phyloP scores from a whole-genome alignment of 148 eudicot species.

The Nepenthes mirabilis region DNA sequence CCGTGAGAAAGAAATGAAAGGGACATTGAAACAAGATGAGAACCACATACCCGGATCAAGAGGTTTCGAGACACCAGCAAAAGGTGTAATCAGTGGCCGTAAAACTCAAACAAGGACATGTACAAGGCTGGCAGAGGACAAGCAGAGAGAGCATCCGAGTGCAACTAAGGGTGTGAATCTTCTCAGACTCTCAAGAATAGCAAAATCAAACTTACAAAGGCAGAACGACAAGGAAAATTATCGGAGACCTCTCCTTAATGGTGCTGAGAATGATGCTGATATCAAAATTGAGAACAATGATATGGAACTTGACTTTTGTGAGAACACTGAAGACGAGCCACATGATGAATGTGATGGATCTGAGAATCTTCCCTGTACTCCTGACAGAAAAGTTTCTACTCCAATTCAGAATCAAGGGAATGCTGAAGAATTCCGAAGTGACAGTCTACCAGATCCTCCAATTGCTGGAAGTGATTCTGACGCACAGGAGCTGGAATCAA shows the following conservation, averaged over 20 bases:
- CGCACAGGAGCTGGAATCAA: conserved; percentile 36
- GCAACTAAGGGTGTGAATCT: conserved; percentile 59
- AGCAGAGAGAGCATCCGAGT: conserved; percentile 35
- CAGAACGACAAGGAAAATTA: conserved; percentile 97
- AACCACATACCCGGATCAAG: conserved; percentile 29
- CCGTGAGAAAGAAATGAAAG: conserved; percentile 48
- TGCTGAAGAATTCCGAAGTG: conserved; percentile 22
- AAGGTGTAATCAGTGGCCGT: conserved; percentile 50
- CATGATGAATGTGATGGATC: conserved; percentile 69
- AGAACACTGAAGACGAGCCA: conserved; percentile 70
- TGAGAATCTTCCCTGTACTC: conserved; percentile 25
- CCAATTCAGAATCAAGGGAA: conserved; percentile 25
- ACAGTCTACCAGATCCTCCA: conserved; percentile 24
- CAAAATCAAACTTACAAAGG: conserved; percentile 74
- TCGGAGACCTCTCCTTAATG: conserved; percentile 74
- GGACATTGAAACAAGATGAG: conserved; percentile 45
- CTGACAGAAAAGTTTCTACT: conserved; percentile 35
- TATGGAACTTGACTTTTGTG: conserved; percentile 97
- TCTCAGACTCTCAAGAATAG: conserved; percentile 88
- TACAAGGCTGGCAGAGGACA: conserved; percentile 44
- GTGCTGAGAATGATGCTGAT: conserved; percentile 66
- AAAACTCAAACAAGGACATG: conserved; percentile 46
- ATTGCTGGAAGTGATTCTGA: conserved; percentile 26
- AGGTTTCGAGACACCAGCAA: conserved; percentile 51
- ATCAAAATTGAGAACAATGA: conserved; percentile 89